These are phyloP conservation scores for Flaveria trinervia DNA, from an alignment of 129 eudicot genomes.

Conservation along the genomic window DNA sequence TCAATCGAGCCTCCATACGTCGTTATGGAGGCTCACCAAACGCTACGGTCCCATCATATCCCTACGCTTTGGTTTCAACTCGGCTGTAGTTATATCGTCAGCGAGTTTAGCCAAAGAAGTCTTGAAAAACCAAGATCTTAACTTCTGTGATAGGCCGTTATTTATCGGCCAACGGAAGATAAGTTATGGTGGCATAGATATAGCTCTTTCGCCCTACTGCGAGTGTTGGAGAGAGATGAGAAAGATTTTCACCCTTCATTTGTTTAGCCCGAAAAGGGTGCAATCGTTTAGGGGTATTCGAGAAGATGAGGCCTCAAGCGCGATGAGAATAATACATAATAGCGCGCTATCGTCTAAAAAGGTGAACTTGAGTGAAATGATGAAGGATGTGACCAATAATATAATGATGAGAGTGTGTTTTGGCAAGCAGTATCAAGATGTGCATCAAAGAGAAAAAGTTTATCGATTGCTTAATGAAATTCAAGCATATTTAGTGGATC, in stretches of 20 bases:
- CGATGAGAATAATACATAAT: constrained; percentile 22
- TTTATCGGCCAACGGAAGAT: constrained; percentile 26
- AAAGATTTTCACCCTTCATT: constrained; percentile 30
- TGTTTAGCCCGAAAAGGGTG: constrained; percentile 32
- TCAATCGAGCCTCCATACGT: constrained; percentile 24
- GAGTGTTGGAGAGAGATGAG: constrained; percentile 42
- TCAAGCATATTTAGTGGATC: constrained; percentile 10
- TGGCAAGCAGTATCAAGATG: constrained; percentile 38
- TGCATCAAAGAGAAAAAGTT: constrained; percentile 9
- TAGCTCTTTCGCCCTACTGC: constrained; percentile 32
- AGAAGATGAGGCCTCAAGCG: constrained; percentile 27
- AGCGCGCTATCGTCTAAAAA: constrained; percentile 24
- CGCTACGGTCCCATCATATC: constrained; percentile 45
- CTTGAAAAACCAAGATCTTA: constrained; percentile 39
- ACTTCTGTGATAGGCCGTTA: constrained; percentile 37
- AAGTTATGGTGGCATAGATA: constrained; percentile 31
- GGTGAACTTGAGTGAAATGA: constrained; percentile 22
- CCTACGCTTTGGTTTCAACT: constrained; percentile 26
- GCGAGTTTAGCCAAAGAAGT: constrained; percentile 35
- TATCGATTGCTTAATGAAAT: constrained; percentile 14
- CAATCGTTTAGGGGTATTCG: constrained; percentile 35
- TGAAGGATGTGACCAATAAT: constrained; percentile 12
- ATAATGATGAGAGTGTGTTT: constrained; percentile 26
- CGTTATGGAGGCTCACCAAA: constrained; percentile 34
- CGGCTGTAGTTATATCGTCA: constrained; percentile 40